Base-by-base conservation (phyloP, 805 yeast species). In the Saccharomyces mikatae region DNA sequence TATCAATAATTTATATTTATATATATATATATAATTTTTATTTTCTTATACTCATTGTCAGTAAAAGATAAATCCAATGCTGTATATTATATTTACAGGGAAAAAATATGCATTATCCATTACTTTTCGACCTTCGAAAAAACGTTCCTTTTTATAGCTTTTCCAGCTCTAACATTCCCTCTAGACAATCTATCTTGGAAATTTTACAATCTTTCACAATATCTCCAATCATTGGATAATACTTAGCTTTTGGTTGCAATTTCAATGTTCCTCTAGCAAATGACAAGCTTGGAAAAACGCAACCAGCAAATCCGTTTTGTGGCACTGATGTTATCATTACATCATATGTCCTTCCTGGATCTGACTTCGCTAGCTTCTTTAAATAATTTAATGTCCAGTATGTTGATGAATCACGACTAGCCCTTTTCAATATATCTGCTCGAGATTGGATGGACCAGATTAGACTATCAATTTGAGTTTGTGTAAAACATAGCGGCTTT, bases 261-360 rank as follows among this genome's bases (percentile, higher is more conserved):
- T 66, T 67, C 49, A 74, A 52, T 2, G 48, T 58, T 0, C 74
- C 75, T 41, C 62, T 57, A 4, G 74, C 65, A 32, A 66, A 70
- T 24, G 66, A 54, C 29, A 52, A 66, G 1, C 66, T 65, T 6
- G 66, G 53, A 4, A 74, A 52, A 8, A 60, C 54, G 41, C 76
- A 75, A 27, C 58, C 58, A 1, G 69, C 75, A 21, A 47, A 52
- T 6, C 74, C 76, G 46, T 72, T 66, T 17, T 69, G 62, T 1
- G 82, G 77, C 27, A 71, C 74, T 26, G 77, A 72, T 8, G 74
- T 67, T 4, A 78, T 74, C 48, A 76, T 64, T 31, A 78, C 76
- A 24, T 67, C 68, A 41, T 65, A 65, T 0, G 50, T 53, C 1
- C 48, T 47, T 6, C 52, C 31, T 1, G 53, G 50, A 6, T 62